These are phyloP conservation scores for Ocimum tenuiflorum DNA, from an alignment of 257 asterid genomes.

Conservation along the genomic window DNA sequence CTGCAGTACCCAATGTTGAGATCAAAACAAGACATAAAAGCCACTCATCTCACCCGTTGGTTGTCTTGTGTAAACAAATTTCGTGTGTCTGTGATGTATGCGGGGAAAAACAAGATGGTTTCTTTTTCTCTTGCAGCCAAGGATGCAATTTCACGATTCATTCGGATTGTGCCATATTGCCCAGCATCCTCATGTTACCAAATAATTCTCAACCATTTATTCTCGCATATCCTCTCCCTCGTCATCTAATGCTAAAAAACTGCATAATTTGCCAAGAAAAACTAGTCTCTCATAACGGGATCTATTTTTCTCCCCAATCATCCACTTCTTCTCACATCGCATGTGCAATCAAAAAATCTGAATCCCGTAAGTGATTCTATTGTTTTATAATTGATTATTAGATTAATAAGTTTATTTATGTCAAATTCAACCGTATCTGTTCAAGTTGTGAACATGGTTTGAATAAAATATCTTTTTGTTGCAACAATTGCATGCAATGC, in stretches of 20 bases:
- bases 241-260: accelerated
- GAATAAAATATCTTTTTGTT: too few species aligned
- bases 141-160: conserved; percentile 9
- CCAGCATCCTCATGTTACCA: neutral
- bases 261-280: neutral
- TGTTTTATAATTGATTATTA: too few species aligned
- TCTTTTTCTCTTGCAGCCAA: too few species aligned
- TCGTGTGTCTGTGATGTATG: neutral
- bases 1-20: too few species aligned
- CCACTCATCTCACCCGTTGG: neutral
- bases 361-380: neutral
- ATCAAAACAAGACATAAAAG: neutral
- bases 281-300: neutral
- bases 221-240: neutral
- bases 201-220: neutral
- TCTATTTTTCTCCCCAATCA: neutral
- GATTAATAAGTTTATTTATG: too few species aligned
- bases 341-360: neutral
- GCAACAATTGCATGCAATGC: too few species aligned
- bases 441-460: too few species aligned
- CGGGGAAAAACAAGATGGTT: neutral
- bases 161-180: neutral
- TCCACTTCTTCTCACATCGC: accelerated
- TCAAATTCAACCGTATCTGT: too few species aligned
- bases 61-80: neutral